Conservation (phyloP, 352 stramenopile genomes). For the Phytophthora idaei region DNA sequence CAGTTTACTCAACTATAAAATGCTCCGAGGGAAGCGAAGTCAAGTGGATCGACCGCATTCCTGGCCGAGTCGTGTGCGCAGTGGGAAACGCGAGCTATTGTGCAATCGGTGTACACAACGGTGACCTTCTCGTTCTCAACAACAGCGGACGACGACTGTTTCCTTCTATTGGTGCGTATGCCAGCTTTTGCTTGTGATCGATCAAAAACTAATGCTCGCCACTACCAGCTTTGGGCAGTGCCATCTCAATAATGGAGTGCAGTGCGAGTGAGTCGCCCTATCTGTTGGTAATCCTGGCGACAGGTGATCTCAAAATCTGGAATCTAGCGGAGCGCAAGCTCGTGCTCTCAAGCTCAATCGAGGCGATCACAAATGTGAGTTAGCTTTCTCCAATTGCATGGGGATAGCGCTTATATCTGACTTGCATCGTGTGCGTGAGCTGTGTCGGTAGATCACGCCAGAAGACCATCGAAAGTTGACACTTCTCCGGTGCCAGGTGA, state of each 20-base stretch:
- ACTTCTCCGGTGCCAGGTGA: slow-evolving; percentile 76
- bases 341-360: slow-evolving; percentile 63
- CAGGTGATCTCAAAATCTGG: slow-evolving; percentile 77
- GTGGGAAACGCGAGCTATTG: slow-evolving; percentile 73
- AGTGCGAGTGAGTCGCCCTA: slow-evolving; percentile 63
- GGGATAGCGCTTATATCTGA: slow-evolving; percentile 2
- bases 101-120: slow-evolving; percentile 63
- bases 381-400: background rate
- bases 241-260: slow-evolving; percentile 77
- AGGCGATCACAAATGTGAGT: slow-evolving; percentile 63
- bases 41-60: slow-evolving; percentile 85
- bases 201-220: background rate
- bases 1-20: slow-evolving; percentile 76
- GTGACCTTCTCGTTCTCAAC: slow-evolving; percentile 73
- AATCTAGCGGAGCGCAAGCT: slow-evolving; percentile 56
- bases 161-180: slow-evolving; percentile 69
- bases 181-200: background rate
- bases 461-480: slow-evolving; percentile 56
- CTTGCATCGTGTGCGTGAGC: slow-evolving; percentile 2
- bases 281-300: slow-evolving; percentile 73
- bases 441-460: slow-evolving; percentile 22
- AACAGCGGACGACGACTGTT: slow-evolving; percentile 72
- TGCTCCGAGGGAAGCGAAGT: slow-evolving; percentile 55
- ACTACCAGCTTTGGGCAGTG: slow-evolving; percentile 59
- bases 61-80: slow-evolving; percentile 58